Conservation (phyloP, 208 protist species). For the Herpetomonas samuelpessoai region DNA sequence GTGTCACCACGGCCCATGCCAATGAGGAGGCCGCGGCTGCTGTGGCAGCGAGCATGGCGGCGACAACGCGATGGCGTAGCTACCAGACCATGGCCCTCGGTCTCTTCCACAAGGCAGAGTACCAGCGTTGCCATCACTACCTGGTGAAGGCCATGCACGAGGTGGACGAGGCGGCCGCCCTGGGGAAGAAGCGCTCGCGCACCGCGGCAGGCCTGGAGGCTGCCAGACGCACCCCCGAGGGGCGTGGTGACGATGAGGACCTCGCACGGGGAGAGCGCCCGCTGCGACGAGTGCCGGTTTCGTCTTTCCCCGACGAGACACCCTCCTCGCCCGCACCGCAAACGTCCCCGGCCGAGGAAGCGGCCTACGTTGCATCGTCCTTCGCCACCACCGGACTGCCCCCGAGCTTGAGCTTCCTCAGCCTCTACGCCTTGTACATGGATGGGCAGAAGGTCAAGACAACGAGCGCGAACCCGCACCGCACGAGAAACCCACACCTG, state of each 20-base stretch:
- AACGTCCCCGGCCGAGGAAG: background rate
- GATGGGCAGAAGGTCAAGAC: constrained; percentile 64
- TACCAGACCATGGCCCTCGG: constrained; percentile 54
- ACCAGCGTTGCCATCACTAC: constrained; percentile 68
- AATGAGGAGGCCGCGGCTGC: background rate
- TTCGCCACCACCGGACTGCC: constrained; percentile 34
- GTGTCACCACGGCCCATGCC: background rate
- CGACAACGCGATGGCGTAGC: constrained; percentile 22
- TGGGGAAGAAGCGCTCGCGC: background rate
- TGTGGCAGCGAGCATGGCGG: constrained; percentile 5
- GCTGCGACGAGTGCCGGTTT: too few species aligned
- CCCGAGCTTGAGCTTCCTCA: constrained; percentile 59
- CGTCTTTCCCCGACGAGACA: too few species aligned
- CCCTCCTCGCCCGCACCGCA: background rate
- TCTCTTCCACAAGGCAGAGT: constrained; percentile 63
- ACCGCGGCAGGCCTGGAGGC: background rate
- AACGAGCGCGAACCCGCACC: constrained; percentile 29
- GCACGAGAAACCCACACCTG: constrained; percentile 61
- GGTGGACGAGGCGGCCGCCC: background rate
- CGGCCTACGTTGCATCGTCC: background rate
- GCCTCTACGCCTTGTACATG: constrained; percentile 79
- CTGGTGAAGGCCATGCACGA: constrained; percentile 47
- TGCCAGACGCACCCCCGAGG: background rate
- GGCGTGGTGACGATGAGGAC: background rate
- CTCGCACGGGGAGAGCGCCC: background rate